Conservation (phyloP, 2,329 filamentous ascomycete genomes). For the Verticillium tricorpus region DNA sequence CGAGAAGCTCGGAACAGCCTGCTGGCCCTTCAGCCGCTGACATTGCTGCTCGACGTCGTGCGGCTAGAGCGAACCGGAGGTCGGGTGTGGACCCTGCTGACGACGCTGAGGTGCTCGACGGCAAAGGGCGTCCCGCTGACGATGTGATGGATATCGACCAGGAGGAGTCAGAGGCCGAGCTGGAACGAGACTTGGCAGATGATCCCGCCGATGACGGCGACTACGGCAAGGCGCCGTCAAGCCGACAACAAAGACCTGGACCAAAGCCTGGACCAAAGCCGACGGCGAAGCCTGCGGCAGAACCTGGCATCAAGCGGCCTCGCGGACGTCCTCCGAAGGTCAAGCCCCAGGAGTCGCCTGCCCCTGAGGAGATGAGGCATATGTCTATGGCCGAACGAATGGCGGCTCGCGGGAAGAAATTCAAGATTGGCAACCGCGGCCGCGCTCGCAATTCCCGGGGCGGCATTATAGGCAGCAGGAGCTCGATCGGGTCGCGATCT, state of each 20-base stretch:
- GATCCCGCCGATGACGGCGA: slow-evolving; percentile 6
- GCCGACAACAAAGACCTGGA: slow-evolving; percentile 2
- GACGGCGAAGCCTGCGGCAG: background rate
- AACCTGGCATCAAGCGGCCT: background rate
- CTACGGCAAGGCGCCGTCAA: background rate
- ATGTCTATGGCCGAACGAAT: slow-evolving; percentile 57
- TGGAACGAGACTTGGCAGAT: slow-evolving; percentile 25
- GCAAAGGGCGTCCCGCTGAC: slow-evolving; percentile 1
- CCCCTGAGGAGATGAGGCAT: slow-evolving; percentile 18
- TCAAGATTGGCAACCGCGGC: slow-evolving; percentile 39
- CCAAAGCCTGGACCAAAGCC: background rate
- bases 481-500: background rate
- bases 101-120: background rate
- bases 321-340: background rate
- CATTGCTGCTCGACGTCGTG: slow-evolving; percentile 9
- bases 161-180: slow-evolving; percentile 30
- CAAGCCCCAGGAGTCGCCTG: slow-evolving; percentile 4
- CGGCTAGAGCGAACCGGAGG: slow-evolving; percentile 10
- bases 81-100: slow-evolving; percentile 8
- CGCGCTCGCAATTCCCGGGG: background rate
- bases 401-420: slow-evolving; percentile 46
- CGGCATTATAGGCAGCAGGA: background rate
- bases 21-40: slow-evolving; percentile 7
- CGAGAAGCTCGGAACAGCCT: slow-evolving; percentile 1
- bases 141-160: slow-evolving; percentile 17